Conservation (phyloP, 164 flowering plant species). For the Taxillus chinensis region DNA sequence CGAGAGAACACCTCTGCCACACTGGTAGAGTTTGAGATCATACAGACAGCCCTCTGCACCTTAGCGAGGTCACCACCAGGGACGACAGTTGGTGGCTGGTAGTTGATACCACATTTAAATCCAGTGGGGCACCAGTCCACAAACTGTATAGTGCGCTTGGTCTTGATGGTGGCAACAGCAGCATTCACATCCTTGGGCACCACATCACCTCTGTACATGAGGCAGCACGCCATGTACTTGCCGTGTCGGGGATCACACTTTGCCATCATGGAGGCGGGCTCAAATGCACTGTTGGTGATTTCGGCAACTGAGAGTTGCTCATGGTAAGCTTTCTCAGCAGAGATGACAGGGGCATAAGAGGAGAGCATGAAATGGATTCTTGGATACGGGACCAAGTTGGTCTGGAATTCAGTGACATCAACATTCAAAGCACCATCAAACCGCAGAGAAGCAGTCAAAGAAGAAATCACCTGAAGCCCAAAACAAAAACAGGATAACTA, state of each 20-base stretch:
- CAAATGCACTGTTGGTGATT: constrained; percentile 2
- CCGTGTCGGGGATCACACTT: constrained; percentile 3
- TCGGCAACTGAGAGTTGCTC: constrained; percentile 3
- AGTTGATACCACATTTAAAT: constrained; percentile 3
- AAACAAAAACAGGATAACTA: too few relatives aligned
- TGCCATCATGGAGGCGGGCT: constrained; percentile 3
- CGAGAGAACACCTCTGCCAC: constrained; percentile 5
- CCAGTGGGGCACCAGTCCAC: constrained; percentile 6
- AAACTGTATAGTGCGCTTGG: constrained; percentile 5
- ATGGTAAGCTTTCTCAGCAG: constrained; percentile 2
- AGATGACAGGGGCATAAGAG: constrained; percentile 1
- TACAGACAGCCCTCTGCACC: constrained; percentile 4
- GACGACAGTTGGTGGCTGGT: constrained; percentile 2
- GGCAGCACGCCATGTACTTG: constrained; percentile 2
- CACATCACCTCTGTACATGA: constrained; percentile 2
- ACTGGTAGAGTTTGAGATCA: constrained; percentile 2
- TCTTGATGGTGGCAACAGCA: constrained; percentile 1
- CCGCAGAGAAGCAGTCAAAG: constrained; percentile 1
- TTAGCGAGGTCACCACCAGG: constrained; percentile 3
- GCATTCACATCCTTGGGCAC: constrained; percentile 5
- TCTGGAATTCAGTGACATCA: constrained; percentile 1
- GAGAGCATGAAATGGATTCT: constrained; percentile 6
- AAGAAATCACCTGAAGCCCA: constrained; percentile 1
- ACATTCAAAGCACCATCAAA: constrained; percentile 1
- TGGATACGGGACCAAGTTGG: constrained; percentile 1